A percentile compares a stretch with the other conserved stretches of the same genome.
These are phyloP conservation scores for Botrytis medusae DNA, from an alignment of 2,329 filamentous ascomycete genomes.

Conservation along the genomic window DNA sequence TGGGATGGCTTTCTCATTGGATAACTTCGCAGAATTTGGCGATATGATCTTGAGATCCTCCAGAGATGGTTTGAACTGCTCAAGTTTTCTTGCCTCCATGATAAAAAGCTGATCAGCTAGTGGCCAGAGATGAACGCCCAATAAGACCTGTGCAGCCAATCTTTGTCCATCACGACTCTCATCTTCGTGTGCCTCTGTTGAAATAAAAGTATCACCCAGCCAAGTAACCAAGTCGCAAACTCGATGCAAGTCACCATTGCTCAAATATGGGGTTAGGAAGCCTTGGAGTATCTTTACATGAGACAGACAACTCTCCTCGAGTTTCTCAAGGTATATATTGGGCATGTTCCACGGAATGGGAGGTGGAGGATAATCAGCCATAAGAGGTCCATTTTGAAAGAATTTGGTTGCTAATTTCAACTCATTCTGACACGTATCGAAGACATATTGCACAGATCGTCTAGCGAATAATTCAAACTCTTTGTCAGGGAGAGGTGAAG, in stretches of 20 bases:
- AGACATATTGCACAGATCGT: slow-evolving; percentile 35
- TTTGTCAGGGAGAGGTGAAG: slow-evolving; percentile 33
- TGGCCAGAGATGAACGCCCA: slow-evolving; percentile 38
- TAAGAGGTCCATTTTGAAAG: slow-evolving; percentile 36
- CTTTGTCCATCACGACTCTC: slow-evolving; percentile 34
- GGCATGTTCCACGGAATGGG: slow-evolving; percentile 31
- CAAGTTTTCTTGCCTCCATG: slow-evolving; percentile 37
- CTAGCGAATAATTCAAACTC: slow-evolving; percentile 38
- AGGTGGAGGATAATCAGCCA: slow-evolving; percentile 29
- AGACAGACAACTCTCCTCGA: slow-evolving; percentile 36
- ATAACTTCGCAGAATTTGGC: not conserved
- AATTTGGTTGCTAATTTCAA: slow-evolving; percentile 34
- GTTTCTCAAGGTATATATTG: slow-evolving; percentile 33
- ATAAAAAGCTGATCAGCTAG: slow-evolving; percentile 37
- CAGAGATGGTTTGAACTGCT: slow-evolving; percentile 36
- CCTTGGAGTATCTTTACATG: slow-evolving; percentile 36
- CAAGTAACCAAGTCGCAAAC: slow-evolving; percentile 37
- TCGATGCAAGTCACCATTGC: slow-evolving; percentile 34
- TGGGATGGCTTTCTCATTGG: slow-evolving; percentile 2
- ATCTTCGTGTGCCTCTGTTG: slow-evolving; percentile 31
- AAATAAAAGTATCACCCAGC: slow-evolving; percentile 38
- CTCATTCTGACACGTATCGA: slow-evolving; percentile 40
- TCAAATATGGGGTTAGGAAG: slow-evolving; percentile 35
- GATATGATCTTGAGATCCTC: slow-evolving; percentile 33
- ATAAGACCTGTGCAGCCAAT: slow-evolving; percentile 33